phyloP scores from a whole-genome alignment of 805 yeast species.

The Lipomyces orientalis region DNA sequence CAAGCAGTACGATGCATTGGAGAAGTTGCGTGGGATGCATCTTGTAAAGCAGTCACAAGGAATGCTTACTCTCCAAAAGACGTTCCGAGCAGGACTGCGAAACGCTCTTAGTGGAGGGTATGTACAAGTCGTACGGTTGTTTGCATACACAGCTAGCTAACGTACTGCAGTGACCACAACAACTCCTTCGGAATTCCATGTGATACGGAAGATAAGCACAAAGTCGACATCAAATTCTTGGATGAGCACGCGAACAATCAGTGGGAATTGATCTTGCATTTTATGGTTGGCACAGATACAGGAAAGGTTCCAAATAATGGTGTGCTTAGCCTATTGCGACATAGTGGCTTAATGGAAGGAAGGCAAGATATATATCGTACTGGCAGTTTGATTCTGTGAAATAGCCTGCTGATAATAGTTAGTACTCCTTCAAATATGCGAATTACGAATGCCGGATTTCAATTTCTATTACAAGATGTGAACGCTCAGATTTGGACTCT shows the following conservation, averaged over 20 bases:
- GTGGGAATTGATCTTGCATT: constrained; percentile 96
- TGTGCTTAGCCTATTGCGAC: constrained; percentile 74
- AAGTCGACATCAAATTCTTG: constrained; percentile 67
- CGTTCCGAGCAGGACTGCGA: constrained; percentile 75
- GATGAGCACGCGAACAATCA: constrained; percentile 81
- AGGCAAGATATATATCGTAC: constrained; percentile 24
- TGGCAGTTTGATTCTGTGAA: constrained; percentile 5
- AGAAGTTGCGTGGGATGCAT: constrained; percentile 76
- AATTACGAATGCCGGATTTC: constrained; percentile 92
- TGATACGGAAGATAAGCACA: constrained; percentile 59
- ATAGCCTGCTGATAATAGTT: constrained; percentile 9
- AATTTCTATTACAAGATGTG: constrained; percentile 88
- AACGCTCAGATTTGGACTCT: constrained; percentile 95
- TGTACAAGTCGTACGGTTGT: constrained; percentile 15
- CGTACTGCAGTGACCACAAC: constrained; percentile 48
- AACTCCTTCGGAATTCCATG: constrained; percentile 80
- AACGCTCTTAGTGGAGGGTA: constrained; percentile 84
- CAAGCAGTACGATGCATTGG: constrained; percentile 75
- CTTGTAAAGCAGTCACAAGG: constrained; percentile 65
- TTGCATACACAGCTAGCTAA: not conserved
- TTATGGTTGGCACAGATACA: constrained; percentile 93
- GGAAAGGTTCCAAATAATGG: constrained; percentile 75
- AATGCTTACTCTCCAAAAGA: constrained; percentile 65
- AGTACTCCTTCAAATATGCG: constrained; percentile 51
- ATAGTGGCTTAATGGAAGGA: constrained; percentile 84